Evolutionary conservation across 768 basidiomycete genomes (phyloP).

Genomic region (Trametes cinnabarina): DNA sequence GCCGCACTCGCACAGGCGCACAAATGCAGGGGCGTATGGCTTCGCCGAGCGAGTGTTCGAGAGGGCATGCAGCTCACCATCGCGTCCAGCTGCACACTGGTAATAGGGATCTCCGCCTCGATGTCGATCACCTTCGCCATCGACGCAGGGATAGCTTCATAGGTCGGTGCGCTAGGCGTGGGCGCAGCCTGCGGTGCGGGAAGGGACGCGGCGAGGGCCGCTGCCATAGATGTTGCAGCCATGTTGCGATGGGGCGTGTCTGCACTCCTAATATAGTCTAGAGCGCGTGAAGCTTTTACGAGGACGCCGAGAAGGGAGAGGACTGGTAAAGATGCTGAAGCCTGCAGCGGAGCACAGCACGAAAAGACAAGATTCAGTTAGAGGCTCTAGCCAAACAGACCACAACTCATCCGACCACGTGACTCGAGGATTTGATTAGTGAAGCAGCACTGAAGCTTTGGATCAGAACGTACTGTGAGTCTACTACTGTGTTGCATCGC

Average conservation of each 20-base stretch:
- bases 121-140: slow-evolving; percentile 94
- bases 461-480: too few relatives aligned
- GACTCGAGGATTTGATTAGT: not conserved
- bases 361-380: slow-evolving; percentile 13
- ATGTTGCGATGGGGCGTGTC: slow-evolving; percentile 12
- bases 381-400: slow-evolving; percentile 20
- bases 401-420: slow-evolving; percentile 22
- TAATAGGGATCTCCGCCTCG: slow-evolving; percentile 83
- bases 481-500: too few relatives aligned
- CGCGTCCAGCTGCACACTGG: slow-evolving; percentile 79
- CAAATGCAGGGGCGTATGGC: not conserved
- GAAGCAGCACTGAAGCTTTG: not conserved
- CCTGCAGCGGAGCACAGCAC: not conserved
- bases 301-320: not conserved
- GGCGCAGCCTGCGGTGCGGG: slow-evolving; percentile 64
- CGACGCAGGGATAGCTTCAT: slow-evolving; percentile 87
- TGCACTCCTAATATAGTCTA: not conserved
- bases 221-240: slow-evolving; percentile 78
- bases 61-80: slow-evolving; percentile 52
- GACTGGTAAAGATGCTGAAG: not conserved
- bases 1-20: slow-evolving; percentile 2
- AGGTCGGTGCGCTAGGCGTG: slow-evolving; percentile 60
- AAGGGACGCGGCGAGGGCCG: slow-evolving; percentile 82
- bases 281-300: not conserved
- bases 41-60: not conserved